Percentiles rank a stretch among this genome's conserved stretches.
Evolutionary conservation across 2,329 filamentous ascomycete genomes (phyloP).

Genomic region (Stenocarpella maydis): DNA sequence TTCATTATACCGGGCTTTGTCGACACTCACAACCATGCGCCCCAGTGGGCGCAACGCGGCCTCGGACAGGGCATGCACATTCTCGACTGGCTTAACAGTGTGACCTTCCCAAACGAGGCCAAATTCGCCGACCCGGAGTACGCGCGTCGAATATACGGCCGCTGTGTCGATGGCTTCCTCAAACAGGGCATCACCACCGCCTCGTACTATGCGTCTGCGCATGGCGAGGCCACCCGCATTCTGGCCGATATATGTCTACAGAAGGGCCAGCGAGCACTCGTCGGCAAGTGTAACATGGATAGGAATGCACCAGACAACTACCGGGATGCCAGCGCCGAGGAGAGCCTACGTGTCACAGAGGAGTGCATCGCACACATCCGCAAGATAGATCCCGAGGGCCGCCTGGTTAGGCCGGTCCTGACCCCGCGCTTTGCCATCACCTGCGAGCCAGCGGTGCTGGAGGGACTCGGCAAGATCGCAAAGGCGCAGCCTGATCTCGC

Average conservation of each 20-base stretch:
- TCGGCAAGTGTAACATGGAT: constrained; percentile 71
- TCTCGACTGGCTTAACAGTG: constrained; percentile 69
- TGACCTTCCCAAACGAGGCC: constrained; percentile 72
- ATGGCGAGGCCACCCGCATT: constrained; percentile 63
- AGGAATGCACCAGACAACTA: constrained; percentile 64
- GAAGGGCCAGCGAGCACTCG: constrained; percentile 65
- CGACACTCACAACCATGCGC: constrained; percentile 75
- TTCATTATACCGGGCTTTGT: constrained; percentile 69
- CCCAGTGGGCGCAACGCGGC: constrained; percentile 60
- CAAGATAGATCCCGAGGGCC: constrained; percentile 51
- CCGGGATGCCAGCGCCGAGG: constrained; percentile 54
- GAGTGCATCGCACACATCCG: constrained; percentile 58
- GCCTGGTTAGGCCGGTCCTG: constrained; percentile 58
- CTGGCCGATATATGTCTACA: constrained; percentile 62
- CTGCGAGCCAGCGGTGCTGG: constrained; percentile 62
- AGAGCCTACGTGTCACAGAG: constrained; percentile 58
- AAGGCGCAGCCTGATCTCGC: constrained; percentile 56
- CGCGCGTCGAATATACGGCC: constrained; percentile 59
- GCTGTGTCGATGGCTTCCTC: constrained; percentile 65
- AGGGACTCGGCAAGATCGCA: constrained; percentile 63
- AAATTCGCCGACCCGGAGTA: constrained; percentile 64
- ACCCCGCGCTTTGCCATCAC: constrained; percentile 70
- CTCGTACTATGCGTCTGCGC: constrained; percentile 66
- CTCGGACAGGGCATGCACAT: constrained; percentile 61
- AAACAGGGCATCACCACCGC: constrained; percentile 70